Evolutionary conservation across 225 moss, liverwort and hornwort genomes (phyloP).

Genomic region (Polytrichum commune): DNA sequence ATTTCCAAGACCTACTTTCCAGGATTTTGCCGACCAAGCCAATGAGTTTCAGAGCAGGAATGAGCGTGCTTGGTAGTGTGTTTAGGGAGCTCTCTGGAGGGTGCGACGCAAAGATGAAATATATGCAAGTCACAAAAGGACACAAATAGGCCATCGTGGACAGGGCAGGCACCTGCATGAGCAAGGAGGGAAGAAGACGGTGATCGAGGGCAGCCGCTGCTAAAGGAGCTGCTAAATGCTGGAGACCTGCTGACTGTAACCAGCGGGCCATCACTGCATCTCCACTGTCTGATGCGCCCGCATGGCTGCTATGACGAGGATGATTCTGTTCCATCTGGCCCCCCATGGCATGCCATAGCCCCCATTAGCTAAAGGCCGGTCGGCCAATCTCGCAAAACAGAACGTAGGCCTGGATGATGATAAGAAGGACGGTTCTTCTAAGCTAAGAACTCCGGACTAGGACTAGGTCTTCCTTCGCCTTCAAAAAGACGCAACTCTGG

Average conservation of each 20-base stretch:
- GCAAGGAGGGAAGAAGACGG: conserved; percentile 91
- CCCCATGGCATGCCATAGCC: conserved; percentile 30
- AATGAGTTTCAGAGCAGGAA: too few species aligned
- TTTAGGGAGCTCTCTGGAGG: too few species aligned
- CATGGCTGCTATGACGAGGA: conserved; percentile 49
- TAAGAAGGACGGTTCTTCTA: too few species aligned
- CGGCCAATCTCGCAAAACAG: too few species aligned
- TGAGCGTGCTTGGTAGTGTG: too few species aligned
- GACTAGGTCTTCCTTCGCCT: too few species aligned
- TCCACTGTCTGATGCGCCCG: conserved; percentile 59
- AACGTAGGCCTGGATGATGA: too few species aligned
- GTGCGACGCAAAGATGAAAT: not conserved
- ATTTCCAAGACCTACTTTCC: too few species aligned
- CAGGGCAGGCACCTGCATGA: conserved; percentile 89
- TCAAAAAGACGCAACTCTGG: too few species aligned
- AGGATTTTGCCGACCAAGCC: too few species aligned
- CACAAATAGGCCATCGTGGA: conserved; percentile 17
- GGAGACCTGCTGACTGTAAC: conserved; percentile 98
- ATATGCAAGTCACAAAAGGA: not conserved
- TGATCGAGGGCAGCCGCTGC: conserved; percentile 95
- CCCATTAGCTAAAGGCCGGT: too few species aligned
- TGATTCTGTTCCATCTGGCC: conserved; percentile 62
- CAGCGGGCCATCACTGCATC: conserved; percentile 99
- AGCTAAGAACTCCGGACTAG: too few species aligned
- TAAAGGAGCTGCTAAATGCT: conserved; percentile 97